These are phyloP conservation scores for Przewalskia tangutica DNA, from an alignment of 257 asterid genomes.

Conservation along the genomic window DNA sequence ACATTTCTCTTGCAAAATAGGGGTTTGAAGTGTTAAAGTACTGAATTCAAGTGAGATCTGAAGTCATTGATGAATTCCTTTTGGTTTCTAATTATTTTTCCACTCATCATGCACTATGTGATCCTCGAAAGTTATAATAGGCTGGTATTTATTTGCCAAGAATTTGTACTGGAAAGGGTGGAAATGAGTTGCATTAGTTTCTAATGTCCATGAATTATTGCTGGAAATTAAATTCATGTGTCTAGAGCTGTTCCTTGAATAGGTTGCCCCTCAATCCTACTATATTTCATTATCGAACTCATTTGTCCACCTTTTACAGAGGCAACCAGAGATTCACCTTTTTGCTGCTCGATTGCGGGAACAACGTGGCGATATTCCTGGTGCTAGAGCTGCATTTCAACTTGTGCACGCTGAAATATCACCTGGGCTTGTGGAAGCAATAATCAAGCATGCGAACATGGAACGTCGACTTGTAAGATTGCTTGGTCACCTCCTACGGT, in stretches of 20 bases:
- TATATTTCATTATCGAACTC: not conserved
- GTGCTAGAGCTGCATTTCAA: conserved; percentile 91
- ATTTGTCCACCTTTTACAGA: conserved; percentile 31
- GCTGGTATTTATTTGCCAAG: not conserved
- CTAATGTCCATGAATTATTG: not conserved
- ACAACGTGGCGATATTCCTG: conserved; percentile 71
- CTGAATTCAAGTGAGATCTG: not conserved
- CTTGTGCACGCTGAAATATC: conserved; percentile 88
- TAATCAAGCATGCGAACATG: conserved; percentile 94
- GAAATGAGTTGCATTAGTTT: not conserved
- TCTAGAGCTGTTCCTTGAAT: not conserved
- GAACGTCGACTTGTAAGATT: conserved; percentile 71
- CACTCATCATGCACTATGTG: not conserved
- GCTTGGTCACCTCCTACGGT: not conserved
- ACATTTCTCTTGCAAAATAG: not conserved
- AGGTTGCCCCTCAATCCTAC: not conserved
- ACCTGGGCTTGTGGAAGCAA: conserved; percentile 95
- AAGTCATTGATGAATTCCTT: not conserved
- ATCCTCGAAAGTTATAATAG: not conserved
- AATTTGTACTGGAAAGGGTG: not conserved
- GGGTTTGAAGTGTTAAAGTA: not conserved
- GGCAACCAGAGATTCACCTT: conserved; percentile 95
- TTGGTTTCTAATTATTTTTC: not conserved
- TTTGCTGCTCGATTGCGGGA: conserved; percentile 88
- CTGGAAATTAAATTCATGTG: not conserved